Percentiles rank a stretch among this genome's conserved stretches.
phyloP scores from a whole-genome alignment of 345 rosid genomes.

The Melaleuca alternifolia region DNA sequence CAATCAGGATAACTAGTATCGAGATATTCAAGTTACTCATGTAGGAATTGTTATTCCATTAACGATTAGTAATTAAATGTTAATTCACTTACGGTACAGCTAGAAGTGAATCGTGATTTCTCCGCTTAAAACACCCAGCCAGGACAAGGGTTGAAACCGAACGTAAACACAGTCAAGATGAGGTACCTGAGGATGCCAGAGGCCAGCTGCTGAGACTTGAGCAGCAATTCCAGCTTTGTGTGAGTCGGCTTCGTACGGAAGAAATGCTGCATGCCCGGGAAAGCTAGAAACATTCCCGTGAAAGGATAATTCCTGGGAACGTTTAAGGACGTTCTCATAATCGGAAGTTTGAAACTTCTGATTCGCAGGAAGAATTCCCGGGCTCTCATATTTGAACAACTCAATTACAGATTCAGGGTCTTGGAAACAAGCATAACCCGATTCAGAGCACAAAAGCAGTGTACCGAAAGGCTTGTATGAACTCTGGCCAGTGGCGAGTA shows the following conservation, averaged over 20 bases:
- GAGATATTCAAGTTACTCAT: not conserved
- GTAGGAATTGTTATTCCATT: not conserved
- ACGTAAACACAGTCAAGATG: not conserved
- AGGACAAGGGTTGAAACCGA: not conserved
- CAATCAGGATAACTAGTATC: not conserved
- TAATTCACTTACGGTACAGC: not conserved
- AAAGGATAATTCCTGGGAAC: not conserved
- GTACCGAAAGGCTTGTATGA: constrained; percentile 44
- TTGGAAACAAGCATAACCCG: constrained; percentile 29
- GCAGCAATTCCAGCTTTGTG: not conserved
- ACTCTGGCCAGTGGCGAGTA: not conserved
- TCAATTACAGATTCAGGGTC: constrained; percentile 23
- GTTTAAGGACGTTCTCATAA: constrained; percentile 3
- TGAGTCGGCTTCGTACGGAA: too few relatives aligned
- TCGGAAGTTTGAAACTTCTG: not conserved
- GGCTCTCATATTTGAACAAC: constrained; percentile 7
- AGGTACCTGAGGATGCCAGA: constrained; percentile 7
- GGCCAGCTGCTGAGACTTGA: constrained; percentile 21
- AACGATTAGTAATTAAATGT: too few relatives aligned
- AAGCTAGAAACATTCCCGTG: not conserved
- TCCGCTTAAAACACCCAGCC: not conserved
- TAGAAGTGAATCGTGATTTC: not conserved
- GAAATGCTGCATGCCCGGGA: too few relatives aligned
- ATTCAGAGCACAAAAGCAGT: constrained; percentile 29
- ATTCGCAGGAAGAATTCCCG: not conserved